Base-by-base conservation (phyloP, 139 green algal species). In the Ettlia oleoabundans region DNA sequence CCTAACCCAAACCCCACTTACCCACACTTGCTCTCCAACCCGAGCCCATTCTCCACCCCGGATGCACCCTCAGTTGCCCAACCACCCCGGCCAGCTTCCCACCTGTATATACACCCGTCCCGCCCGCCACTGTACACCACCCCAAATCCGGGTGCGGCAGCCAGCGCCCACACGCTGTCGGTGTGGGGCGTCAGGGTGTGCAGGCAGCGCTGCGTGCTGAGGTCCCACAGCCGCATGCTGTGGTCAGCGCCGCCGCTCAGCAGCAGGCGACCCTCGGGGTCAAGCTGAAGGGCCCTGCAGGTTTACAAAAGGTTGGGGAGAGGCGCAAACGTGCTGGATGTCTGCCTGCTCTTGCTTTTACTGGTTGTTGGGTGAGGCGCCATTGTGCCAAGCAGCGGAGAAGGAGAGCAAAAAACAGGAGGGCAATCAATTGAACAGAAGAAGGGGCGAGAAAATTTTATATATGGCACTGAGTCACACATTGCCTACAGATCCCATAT, bases 181-280 rank as follows among this genome's bases (percentile, higher is more conserved):
- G 77, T 93, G 87, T 98, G 96, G n/a, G 95, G 76, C 0, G 84
- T 84, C 33, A 93, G 86, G 0, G 91, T 95, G 85, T 91, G 81
- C 64, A 90, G 28, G 81, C 94, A 98, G 24, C 96, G 86, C 82
- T 96, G 91, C 91, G 95, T 92, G 22, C 94, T 86, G 74, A 98
- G 62, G 85, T 98, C 95, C 95, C 95, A 98, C 71, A 98, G 86
- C 76, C 92, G 89, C 52, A 98, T 89, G 30, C 95, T 98, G 71
- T 92, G 85, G 78, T 98, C 96, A 7, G 87, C 92, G 22, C 83
- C 89, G 26, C 92, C 95, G 2, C 92, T 95, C 33, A 98, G 76
- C 68, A 94, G 80, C 41, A 91, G 75, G 9, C 70, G 95, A 72
- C 93, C 94, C 22, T 94, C 90, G 0, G 67, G n/a, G 55, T 89